Percentiles rank a stretch among this genome's conserved stretches.
phyloP scores from a whole-genome alignment of 1,284 basidiomycete species.

The Apiotrichum gamsii region DNA sequence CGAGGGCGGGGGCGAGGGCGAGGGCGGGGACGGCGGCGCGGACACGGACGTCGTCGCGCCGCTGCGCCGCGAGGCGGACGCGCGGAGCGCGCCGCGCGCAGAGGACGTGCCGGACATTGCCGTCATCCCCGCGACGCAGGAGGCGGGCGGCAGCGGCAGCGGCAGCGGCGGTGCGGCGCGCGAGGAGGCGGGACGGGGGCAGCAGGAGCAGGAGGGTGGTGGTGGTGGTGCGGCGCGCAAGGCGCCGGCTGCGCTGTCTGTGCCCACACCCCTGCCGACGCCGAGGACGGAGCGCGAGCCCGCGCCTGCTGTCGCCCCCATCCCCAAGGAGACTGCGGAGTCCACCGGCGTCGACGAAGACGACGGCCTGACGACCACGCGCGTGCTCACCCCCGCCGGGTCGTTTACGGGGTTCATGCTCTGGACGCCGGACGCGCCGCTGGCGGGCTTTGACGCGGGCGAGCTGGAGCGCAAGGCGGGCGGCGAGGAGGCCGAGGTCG shows the following conservation, averaged over 20 bases:
- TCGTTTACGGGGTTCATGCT: constrained; percentile 31
- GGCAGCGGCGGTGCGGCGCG: not conserved
- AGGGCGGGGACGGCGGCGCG: constrained; percentile 2
- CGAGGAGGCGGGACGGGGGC: too few species aligned
- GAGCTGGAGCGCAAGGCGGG: constrained; percentile 6
- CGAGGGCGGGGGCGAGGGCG: not conserved
- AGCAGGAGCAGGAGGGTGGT: constrained; percentile 9
- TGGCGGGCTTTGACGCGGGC: constrained; percentile 30
- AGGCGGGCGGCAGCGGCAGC: not conserved
- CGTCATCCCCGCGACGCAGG: not conserved
- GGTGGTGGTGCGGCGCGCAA: not conserved
- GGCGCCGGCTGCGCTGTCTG: not conserved
- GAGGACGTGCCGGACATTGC: not conserved
- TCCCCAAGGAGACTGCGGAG: too few species aligned
- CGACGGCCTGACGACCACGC: not conserved
- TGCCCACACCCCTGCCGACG: not conserved
- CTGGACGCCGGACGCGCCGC: constrained; percentile 38
- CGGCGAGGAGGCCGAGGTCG: not conserved
- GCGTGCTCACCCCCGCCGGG: constrained; percentile 26
- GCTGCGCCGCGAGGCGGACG: not conserved
- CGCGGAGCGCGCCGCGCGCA: not conserved
- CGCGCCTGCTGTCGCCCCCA: not conserved
- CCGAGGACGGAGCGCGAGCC: not conserved
- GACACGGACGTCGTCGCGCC: not conserved
- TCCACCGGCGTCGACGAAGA: not conserved